A percentile compares a stretch with the other conserved stretches of the same genome.
Conservation (phyloP, 306 rosid genomes). For the Urtica urens region DNA sequence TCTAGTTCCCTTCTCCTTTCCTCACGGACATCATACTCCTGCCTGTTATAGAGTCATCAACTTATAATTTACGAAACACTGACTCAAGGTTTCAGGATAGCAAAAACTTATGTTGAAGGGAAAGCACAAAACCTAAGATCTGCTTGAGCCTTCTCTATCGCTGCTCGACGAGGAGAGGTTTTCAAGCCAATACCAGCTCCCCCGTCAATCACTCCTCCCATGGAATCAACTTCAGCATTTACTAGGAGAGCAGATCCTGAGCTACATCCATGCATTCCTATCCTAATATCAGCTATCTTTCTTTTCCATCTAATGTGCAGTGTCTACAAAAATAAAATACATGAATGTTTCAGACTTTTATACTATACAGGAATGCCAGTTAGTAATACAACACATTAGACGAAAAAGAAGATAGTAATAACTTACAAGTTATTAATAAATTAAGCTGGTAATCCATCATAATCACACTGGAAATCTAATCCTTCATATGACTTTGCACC, state of each 20-base stretch:
- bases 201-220: constrained; percentile 99
- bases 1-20: constrained; percentile 91
- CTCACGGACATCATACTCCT: constrained; percentile 83
- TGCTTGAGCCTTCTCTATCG: constrained; percentile 87
- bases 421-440: background rate
- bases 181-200: constrained; percentile 92
- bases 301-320: constrained; percentile 45
- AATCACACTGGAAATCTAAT: background rate
- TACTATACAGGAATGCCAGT: background rate
- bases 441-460: background rate
- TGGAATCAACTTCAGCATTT: constrained; percentile 99
- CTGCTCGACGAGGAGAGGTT: constrained; percentile 87
- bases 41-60: constrained; percentile 55
- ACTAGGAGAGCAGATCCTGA: constrained; percentile 70
- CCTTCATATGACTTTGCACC: too few relatives aligned
- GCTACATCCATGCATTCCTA: constrained; percentile 88
- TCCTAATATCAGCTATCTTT: constrained; percentile 30
- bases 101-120: constrained; percentile 7
- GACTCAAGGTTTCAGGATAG: too few relatives aligned
- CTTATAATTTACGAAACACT: background rate
- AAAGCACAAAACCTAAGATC: constrained; percentile 67
- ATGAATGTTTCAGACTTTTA: constrained; percentile 1
- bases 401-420: background rate
- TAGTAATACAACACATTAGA: background rate
- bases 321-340: constrained; percentile 18